Conservation (phyloP, 1,284 basidiomycete genomes). For the Moniliophthora roreri region DNA sequence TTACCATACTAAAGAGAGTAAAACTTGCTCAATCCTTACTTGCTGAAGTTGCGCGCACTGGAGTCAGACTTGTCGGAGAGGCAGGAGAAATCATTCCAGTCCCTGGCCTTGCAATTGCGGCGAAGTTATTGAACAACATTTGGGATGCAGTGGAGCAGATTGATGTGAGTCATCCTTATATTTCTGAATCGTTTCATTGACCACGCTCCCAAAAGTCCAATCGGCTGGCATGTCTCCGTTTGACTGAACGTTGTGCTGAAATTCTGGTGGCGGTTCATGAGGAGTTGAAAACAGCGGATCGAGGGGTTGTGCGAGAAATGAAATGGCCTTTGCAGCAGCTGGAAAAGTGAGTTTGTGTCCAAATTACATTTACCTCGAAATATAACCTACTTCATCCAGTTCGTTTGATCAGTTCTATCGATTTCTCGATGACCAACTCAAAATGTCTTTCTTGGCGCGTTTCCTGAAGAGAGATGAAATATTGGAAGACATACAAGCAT, state of each 20-base stretch:
- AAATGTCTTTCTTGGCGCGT: slow-evolving; percentile 10
- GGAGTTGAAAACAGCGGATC: slow-evolving; percentile 6
- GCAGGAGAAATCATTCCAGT: slow-evolving; percentile 11
- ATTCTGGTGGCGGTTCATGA: slow-evolving; percentile 11
- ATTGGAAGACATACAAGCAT: slow-evolving; percentile 8
- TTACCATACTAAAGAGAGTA: slow-evolving; percentile 2
- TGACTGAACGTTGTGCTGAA: slow-evolving; percentile 13
- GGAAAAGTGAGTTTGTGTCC: slow-evolving; percentile 2
- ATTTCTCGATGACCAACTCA: slow-evolving; percentile 4
- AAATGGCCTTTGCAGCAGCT: slow-evolving; percentile 5
- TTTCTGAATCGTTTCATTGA: neutral
- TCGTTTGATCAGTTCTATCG: slow-evolving; percentile 5
- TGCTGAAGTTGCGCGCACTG: neutral
- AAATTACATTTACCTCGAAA: neutral
- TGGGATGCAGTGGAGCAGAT: slow-evolving; percentile 14
- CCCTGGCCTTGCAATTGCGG: slow-evolving; percentile 8
- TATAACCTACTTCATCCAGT: neutral
- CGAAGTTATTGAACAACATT: slow-evolving; percentile 10
- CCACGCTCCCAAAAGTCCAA: slow-evolving; percentile 6
- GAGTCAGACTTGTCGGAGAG: slow-evolving; percentile 7
- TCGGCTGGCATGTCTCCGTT: slow-evolving; percentile 11
- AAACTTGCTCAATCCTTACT: slow-evolving; percentile 6
- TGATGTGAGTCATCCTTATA: slow-evolving; percentile 13
- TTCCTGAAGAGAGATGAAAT: slow-evolving; percentile 10
- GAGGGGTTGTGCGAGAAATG: neutral